These are phyloP conservation scores for Gossypium longicalyx DNA, from an alignment of 345 rosid species.

Conservation along the genomic window DNA sequence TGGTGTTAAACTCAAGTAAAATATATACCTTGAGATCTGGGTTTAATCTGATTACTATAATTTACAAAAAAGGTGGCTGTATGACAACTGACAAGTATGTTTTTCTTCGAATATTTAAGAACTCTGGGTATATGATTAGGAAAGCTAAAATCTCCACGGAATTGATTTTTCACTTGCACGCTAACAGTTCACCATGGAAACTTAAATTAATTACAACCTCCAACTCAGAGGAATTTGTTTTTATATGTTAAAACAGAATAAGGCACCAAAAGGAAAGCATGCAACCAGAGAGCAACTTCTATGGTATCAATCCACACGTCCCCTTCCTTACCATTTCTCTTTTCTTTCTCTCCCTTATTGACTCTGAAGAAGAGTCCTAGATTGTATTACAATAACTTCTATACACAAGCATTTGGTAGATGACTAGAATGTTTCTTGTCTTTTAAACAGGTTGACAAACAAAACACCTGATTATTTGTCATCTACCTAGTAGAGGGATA, in stretches of 20 bases:
- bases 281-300: not conserved
- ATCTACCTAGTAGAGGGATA: not conserved
- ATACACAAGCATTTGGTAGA: not conserved
- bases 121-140: not conserved
- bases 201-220: not conserved
- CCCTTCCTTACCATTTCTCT: not conserved
- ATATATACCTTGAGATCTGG: not conserved
- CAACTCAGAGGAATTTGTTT: not conserved
- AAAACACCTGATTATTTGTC: not conserved
- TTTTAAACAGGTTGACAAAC: not conserved
- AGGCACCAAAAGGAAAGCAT: not conserved
- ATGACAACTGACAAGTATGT: not conserved
- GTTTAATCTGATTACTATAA: not conserved
- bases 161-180: not conserved
- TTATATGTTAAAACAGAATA: not conserved
- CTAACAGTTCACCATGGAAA: not conserved
- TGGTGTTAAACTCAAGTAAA: not conserved
- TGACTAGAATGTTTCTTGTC: not conserved
- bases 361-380: conserved; percentile 3
- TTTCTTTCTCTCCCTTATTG: not conserved
- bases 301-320: not conserved
- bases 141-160: not conserved
- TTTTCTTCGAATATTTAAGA: not conserved
- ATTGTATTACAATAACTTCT: not conserved
- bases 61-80: not conserved